These are phyloP conservation scores for Geoglossum glabrum DNA, from an alignment of 495 filamentous ascomycete species.

Conservation along the genomic window DNA sequence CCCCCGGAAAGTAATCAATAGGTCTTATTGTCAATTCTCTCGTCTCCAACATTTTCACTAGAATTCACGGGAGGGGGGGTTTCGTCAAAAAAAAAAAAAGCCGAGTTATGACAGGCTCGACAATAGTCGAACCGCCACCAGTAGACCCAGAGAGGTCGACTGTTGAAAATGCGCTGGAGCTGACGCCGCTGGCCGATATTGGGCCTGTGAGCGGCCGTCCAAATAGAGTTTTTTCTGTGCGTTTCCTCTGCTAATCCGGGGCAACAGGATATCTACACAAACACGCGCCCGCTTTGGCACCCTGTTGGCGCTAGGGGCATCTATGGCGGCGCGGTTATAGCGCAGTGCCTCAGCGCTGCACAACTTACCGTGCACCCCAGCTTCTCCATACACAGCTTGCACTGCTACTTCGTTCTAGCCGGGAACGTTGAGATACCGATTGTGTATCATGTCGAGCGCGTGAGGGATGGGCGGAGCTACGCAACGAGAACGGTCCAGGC, in stretches of 20 bases:
- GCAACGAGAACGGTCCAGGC: constrained; percentile 92
- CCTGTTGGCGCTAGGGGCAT: constrained; percentile 80
- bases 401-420: constrained; percentile 95
- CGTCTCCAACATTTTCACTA: not conserved
- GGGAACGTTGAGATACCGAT: constrained; percentile 71
- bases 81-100: too few relatives aligned
- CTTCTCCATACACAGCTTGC: constrained; percentile 83
- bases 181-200: constrained; percentile 62
- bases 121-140: constrained; percentile 58
- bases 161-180: constrained; percentile 76
- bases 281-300: constrained; percentile 75
- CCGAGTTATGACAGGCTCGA: constrained; percentile 18
- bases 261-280: constrained; percentile 70
- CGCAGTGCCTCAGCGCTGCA: constrained; percentile 75
- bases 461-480: constrained; percentile 79
- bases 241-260: not conserved
- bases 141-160: constrained; percentile 48
- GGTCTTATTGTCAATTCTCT: not conserved
- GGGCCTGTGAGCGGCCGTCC: constrained; percentile 36
- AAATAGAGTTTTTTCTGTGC: not conserved
- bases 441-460: constrained; percentile 78
- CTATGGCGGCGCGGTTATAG: constrained; percentile 83
- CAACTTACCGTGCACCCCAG: constrained; percentile 62
- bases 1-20: not conserved
- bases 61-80: not conserved